Conservation (phyloP, 1,284 basidiomycete genomes). For the Naganishia albida region DNA sequence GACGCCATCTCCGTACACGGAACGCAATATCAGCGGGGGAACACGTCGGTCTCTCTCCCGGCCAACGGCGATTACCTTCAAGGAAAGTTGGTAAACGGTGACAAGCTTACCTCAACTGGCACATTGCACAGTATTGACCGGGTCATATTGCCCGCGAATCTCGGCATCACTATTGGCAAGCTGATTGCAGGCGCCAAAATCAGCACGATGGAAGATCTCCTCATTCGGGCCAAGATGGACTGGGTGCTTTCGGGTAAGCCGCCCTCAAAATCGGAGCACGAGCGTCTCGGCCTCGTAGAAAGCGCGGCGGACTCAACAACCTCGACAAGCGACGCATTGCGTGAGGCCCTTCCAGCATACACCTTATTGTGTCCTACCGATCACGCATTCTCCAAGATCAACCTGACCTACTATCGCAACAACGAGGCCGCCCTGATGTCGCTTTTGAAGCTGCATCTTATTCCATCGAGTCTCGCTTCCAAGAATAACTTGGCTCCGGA, state of each 20-base stretch:
- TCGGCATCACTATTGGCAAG: conserved; percentile 83
- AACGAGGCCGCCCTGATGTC: conserved; percentile 63
- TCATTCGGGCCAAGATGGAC: conserved; percentile 77
- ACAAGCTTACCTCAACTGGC: conserved; percentile 83
- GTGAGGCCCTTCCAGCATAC: conserved; percentile 54
- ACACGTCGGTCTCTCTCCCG: conserved; percentile 35
- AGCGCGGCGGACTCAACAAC: background rate
- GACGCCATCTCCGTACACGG: conserved; percentile 43
- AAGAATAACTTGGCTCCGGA: conserved; percentile 27
- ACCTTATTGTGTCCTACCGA: conserved; percentile 89
- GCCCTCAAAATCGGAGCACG: conserved; percentile 64
- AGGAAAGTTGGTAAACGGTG: conserved; percentile 49
- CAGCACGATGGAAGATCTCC: conserved; percentile 82
- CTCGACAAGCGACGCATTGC: background rate
- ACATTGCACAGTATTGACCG: conserved; percentile 84
- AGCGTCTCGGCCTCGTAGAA: conserved; percentile 27
- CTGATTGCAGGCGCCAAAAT: conserved; percentile 78
- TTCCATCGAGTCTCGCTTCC: conserved; percentile 57
- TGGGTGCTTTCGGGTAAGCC: conserved; percentile 85
- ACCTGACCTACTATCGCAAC: conserved; percentile 74
- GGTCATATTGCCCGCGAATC: conserved; percentile 82
- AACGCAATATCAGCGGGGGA: conserved; percentile 2
- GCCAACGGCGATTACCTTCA: conserved; percentile 48
- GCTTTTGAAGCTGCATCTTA: conserved; percentile 86
- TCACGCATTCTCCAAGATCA: conserved; percentile 84